Evolutionary conservation across 225 moss, liverwort and hornwort genomes (phyloP).

Genomic region (Antitrichia curtipendula): DNA sequence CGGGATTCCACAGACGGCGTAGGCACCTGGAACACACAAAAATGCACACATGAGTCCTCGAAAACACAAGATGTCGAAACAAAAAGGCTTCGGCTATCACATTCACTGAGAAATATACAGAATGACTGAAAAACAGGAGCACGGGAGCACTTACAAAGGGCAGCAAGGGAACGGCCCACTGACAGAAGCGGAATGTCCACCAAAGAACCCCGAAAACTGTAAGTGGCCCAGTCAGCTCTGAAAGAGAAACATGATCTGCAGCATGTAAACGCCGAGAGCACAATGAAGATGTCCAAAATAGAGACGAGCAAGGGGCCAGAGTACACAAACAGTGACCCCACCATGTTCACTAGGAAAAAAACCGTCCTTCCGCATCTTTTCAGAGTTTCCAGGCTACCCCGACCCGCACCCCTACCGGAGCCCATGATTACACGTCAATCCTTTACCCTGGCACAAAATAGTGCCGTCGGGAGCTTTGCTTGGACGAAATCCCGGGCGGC

Average conservation of each 20-base stretch:
- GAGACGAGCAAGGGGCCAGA: constrained; percentile 31
- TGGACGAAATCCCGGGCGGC: background rate
- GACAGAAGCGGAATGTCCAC: constrained; percentile 37
- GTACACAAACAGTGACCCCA: constrained; percentile 24
- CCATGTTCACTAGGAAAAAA: constrained; percentile 28
- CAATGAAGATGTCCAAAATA: constrained; percentile 17
- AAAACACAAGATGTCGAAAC: too few species aligned
- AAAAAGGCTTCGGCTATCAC: background rate
- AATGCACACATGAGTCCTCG: background rate
- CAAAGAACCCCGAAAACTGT: constrained; percentile 33
- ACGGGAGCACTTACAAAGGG: constrained; percentile 11
- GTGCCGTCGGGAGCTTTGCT: background rate
- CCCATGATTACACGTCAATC: background rate
- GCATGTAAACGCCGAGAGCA: constrained; percentile 34
- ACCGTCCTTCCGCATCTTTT: constrained; percentile 32
- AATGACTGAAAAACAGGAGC: background rate
- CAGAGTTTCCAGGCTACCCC: constrained; percentile 24
- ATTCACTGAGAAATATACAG: background rate
- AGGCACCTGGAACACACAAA: background rate
- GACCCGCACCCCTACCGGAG: constrained; percentile 21
- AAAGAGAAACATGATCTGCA: constrained; percentile 38
- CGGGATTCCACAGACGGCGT: constrained; percentile 24
- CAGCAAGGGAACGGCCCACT: constrained; percentile 25
- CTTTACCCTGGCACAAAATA: background rate
- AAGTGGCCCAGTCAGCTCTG: constrained; percentile 30